Evolutionary conservation across 2,329 filamentous ascomycete genomes (phyloP), one percentile per base, ranked within the genome.

Genomic region (Botrytis deweyae): DNA sequence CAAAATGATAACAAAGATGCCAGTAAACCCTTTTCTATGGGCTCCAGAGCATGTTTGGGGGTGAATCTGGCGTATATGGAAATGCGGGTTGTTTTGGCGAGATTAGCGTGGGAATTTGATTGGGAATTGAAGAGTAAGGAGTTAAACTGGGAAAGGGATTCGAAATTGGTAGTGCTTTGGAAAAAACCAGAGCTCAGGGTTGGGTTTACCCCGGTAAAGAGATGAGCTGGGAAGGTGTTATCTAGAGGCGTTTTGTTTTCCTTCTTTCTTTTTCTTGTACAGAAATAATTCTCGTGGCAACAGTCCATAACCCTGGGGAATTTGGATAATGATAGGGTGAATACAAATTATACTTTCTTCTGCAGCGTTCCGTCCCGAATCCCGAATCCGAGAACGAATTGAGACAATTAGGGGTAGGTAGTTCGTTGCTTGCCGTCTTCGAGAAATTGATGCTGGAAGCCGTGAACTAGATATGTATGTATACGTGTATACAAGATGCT

Each of bases 11-110:
- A 55, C 12, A 71, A 66, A 29, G 72, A 74, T 49, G 72, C 68
- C 1, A 66, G 44, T 40, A 65, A 52, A 36, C 61, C 67, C 16
- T 74, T 74, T 40, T 63, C 33, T 6, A 1, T 72, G 0, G 72
- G 72, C 46, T 7, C 72, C 8, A 49, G 72, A 49, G 52, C 14
- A 12, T 66, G 61, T 25, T 22, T 74, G 33, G 72, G 68, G 12
- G 46, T 71, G 29, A 72, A 65, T 42, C n/a, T 74, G 16, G 72
- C 61, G 12, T 74, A 72, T 9, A 65, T 72, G 67, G 72, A 72
- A n/a, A 65, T 72, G 61, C 33, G 72, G 16, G 25, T 74, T 0
- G 49, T 74, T 29, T 40, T 74, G 44, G 68, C 72, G 14, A 73
- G 49, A 20, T 59, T 73, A 29, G 18, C 40, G 16, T 70, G 66